A percentile compares a stretch with the other conserved stretches of the same genome.
phyloP scores from a whole-genome alignment of 2,329 filamentous ascomycete genomes.

The Pyrenophora seminiperda region DNA sequence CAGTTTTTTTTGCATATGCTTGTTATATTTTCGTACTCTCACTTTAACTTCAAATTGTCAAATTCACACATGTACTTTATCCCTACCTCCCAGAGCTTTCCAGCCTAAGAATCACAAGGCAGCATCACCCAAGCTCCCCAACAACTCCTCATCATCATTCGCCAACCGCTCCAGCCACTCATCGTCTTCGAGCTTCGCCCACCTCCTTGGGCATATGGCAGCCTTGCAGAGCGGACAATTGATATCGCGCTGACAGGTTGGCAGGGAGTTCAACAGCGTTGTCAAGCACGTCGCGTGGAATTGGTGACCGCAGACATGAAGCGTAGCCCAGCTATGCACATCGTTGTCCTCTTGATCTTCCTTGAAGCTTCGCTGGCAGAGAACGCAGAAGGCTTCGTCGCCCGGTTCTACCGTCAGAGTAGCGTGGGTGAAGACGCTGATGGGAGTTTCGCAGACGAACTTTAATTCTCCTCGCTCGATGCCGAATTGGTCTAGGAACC shows the following conservation, averaged over 20 bases:
- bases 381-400: neutral
- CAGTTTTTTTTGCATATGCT: too few relatives aligned
- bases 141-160: neutral
- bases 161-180: neutral
- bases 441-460: too few relatives aligned
- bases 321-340: neutral
- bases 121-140: too few relatives aligned
- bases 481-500: neutral
- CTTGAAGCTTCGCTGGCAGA: neutral
- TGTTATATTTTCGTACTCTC: too few relatives aligned
- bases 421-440: neutral
- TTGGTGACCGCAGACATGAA: neutral
- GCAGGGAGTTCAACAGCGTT: neutral
- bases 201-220: neutral
- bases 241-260: neutral
- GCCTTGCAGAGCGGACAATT: neutral
- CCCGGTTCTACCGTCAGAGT: neutral
- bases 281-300: neutral
- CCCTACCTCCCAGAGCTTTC: too few relatives aligned
- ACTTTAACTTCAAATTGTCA: too few relatives aligned
- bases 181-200: too few relatives aligned
- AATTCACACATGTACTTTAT: too few relatives aligned
- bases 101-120: too few relatives aligned
- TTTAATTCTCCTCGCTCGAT: neutral
- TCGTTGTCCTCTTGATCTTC: neutral